phyloP scores from a whole-genome alignment of 768 basidiomycete genomes.

The Kwoniella newhampshirensis region DNA sequence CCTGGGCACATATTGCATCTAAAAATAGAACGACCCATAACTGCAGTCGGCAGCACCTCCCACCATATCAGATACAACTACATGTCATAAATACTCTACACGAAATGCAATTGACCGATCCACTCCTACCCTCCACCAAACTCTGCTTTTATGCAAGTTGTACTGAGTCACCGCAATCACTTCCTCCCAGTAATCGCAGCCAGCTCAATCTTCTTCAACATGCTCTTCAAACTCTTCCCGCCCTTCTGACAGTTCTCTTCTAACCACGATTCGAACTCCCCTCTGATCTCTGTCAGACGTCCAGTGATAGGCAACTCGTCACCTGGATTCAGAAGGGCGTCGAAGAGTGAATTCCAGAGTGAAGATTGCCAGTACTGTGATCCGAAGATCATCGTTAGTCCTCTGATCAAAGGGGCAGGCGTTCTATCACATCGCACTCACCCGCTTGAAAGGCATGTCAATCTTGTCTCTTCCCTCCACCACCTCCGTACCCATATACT shows the following conservation, averaged over 20 bases:
- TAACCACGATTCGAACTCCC: conserved; percentile 85
- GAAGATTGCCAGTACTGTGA: conserved; percentile 87
- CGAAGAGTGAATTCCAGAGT: conserved; percentile 80
- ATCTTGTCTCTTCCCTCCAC: conserved; percentile 32
- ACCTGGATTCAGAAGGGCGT: conserved; percentile 79
- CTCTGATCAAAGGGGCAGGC: background rate
- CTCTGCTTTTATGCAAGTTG: background rate
- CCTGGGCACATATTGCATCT: too few species aligned
- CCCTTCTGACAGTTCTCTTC: conserved; percentile 77
- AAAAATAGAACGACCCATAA: too few species aligned
- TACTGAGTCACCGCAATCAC: background rate
- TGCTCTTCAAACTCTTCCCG: conserved; percentile 53
- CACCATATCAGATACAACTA: too few species aligned
- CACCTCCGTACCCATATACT: conserved; percentile 79
- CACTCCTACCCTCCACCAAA: background rate
- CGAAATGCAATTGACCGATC: too few species aligned
- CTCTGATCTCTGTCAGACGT: conserved; percentile 65
- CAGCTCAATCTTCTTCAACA: conserved; percentile 55
- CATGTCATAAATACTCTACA: too few species aligned
- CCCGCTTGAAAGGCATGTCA: conserved; percentile 41
- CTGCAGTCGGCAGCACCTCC: too few species aligned
- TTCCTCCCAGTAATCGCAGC: conserved; percentile 34
- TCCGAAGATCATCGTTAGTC: background rate
- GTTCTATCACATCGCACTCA: conserved; percentile 25
- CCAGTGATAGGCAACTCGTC: conserved; percentile 69